Base-by-base conservation (phyloP, 2,329 filamentous ascomycete species). In the Colletotrichum sp. region DNA sequence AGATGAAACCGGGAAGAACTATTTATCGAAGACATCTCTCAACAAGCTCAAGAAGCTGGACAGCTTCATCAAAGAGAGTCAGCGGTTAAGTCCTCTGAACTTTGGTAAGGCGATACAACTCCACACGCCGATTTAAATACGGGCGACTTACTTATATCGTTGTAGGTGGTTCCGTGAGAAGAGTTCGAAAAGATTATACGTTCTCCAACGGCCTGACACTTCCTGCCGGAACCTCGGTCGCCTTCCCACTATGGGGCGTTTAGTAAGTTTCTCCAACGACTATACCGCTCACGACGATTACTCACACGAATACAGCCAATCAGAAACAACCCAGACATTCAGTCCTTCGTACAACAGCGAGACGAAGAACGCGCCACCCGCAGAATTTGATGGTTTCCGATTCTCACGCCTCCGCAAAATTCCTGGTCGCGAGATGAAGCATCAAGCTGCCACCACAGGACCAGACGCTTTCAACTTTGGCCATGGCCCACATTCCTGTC, bases 391-490 rank as follows among this genome's bases (percentile, higher is more conserved):
- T 18, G 78, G 77, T 2, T 76, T 79, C 48, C 78, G 80, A 18
- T 81, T 81, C 59, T 69, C 71, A 4, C 79, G 80, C 12, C 48
- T 78, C 3, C 78, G 79, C 9, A 59, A 79, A 3, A 58, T 68
- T 21, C 75, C 74, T 12, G 78, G 62, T 13, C 63, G 62, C 30
- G 77, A 76, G 36, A 73, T 69, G 58, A 79, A 79, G 24, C 74
- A 80, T n/a, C 81, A 83, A 69, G 83, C 80, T 43, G 83, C 81
- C 4, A 80, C 81, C 3, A 81, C 82, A 7, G 79, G 77, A 1
- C 76, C 87, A 8, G 84, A 86, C 26, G 83, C 82, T 1, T 87
- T 90, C 71, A 88, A 90, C 75, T 84, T 86, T 7, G 78, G 78
- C 2, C 75, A 76, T 5, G 78, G 77, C 10, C 76, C 70, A 62